A percentile compares a stretch with the other conserved stretches of the same genome.
phyloP scores from a whole-genome alignment of 2,329 filamentous ascomycete species.

The Teratosphaeria nubilosa region DNA sequence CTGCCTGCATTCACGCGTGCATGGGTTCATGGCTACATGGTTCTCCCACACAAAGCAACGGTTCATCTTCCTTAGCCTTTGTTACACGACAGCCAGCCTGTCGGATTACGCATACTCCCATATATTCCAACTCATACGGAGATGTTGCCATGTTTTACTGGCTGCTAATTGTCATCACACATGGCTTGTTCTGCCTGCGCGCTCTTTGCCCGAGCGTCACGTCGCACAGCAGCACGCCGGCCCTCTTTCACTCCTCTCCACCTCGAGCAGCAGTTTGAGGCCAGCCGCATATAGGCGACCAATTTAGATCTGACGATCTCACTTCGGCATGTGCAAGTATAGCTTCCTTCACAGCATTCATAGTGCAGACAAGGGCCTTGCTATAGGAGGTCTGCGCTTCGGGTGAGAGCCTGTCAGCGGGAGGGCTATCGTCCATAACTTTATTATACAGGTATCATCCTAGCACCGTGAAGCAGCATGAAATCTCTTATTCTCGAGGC shows the following conservation, averaged over 20 bases:
- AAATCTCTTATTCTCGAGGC: not conserved
- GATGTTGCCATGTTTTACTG: not conserved
- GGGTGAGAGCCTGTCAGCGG: not conserved
- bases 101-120: not conserved
- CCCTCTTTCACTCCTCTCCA: not conserved
- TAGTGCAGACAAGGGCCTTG: not conserved
- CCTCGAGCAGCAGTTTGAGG: not conserved
- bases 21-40: not conserved
- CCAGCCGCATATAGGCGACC: not conserved
- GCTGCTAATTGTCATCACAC: not conserved
- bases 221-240: not conserved
- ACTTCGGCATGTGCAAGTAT: not conserved
- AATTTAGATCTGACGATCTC: not conserved
- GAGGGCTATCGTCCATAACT: not conserved
- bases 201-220: not conserved
- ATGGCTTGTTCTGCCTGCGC: not conserved
- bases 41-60: conserved; percentile 1
- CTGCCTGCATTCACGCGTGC: not conserved
- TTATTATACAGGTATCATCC: not conserved
- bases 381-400: not conserved
- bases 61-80: not conserved
- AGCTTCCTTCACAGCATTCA: not conserved
- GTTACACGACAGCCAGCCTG: conserved; percentile 2
- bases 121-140: not conserved
- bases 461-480: not conserved